Base-by-base conservation (phyloP, 352 stramenopile genomes). In the Aphanomyces invadans region DNA sequence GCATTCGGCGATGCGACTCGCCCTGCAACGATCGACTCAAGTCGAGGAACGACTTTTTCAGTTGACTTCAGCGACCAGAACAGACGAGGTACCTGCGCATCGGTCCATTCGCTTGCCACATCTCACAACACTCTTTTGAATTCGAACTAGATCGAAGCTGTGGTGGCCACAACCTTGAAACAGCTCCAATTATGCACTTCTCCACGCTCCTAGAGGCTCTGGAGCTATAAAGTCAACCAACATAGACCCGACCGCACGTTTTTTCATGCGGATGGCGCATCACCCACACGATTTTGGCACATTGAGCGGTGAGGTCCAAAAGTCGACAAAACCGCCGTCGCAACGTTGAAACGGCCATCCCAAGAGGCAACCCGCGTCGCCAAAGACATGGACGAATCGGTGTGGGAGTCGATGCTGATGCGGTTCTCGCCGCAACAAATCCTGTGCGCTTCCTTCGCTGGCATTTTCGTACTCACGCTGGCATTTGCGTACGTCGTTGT, bases 401-500 rank as follows among this genome's bases (percentile, higher is more conserved):
- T 38, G 29, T 57, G 15, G 49, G 29, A 38, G 49, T 39, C 49
- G 25, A 15, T n/a, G 2, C 29, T 57, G 49, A 32, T 2, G 29
- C 29, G 25, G 21, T 57, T 38, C 49, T 57, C 49, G 49, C 49
- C 49, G 21, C 19, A 57, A 12, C 21, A 57, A 32, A 38, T 57
- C 25, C 25, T 57, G 17, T 38, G 7, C 49, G 21, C 36, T 11
- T 57, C 49, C 10, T 57, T 57, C 49, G 17, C 12, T 29, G 49
- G 11, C 25, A 32, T 57, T 5, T 38, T 57, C 29, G 25, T 57
- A 9, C 49, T 57, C 2, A 57, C 49, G 19, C 49, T 57, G 10
- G 25, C 19, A 9, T 57, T 57, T 57, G 49, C 23, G 17, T 57
- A 57, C 49, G 49, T 57, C 19, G 49, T 57, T 4, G 19, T 57